Percentiles rank a stretch among this genome's conserved stretches.
Conservation (phyloP, 768 basidiomycete genomes). For the Boletus reticulatus region DNA sequence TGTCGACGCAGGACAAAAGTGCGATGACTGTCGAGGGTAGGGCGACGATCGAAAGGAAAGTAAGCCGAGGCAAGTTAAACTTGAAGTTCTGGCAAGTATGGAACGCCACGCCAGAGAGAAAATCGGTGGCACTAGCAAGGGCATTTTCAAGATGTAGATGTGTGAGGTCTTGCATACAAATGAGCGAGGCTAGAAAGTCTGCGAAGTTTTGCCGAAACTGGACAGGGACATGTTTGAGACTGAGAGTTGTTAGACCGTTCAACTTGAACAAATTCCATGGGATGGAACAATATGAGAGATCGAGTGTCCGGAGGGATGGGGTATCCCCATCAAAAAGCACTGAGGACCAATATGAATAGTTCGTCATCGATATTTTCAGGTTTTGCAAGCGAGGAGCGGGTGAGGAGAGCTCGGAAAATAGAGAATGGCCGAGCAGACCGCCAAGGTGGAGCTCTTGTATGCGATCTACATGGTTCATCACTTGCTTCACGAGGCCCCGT, state of each 20-base stretch:
- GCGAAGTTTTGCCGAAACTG: conserved; percentile 25
- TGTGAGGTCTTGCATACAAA: conserved; percentile 33
- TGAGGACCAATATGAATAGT: too few species aligned
- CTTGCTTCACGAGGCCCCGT: background rate
- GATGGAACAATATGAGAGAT: background rate
- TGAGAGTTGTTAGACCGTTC: conserved; percentile 34
- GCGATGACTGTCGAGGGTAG: background rate
- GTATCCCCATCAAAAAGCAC: background rate
- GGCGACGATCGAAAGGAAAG: background rate
- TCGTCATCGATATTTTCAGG: background rate
- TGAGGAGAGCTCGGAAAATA: background rate
- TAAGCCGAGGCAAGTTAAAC: background rate
- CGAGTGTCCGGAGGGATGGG: background rate
- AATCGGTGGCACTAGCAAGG: conserved; percentile 17
- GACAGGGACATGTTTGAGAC: conserved; percentile 20
- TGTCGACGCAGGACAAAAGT: background rate
- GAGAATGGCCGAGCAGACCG: background rate
- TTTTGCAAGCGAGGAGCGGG: background rate
- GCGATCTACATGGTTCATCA: background rate
- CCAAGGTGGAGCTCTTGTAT: background rate
- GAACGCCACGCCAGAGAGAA: background rate
- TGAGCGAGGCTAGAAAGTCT: conserved; percentile 29
- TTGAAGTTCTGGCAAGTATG: background rate
- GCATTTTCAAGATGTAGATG: conserved; percentile 32
- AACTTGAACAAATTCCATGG: background rate